Evolutionary conservation across 2,329 filamentous ascomycete species (phyloP).

Genomic region (Byssoonygena ceratinophila): DNA sequence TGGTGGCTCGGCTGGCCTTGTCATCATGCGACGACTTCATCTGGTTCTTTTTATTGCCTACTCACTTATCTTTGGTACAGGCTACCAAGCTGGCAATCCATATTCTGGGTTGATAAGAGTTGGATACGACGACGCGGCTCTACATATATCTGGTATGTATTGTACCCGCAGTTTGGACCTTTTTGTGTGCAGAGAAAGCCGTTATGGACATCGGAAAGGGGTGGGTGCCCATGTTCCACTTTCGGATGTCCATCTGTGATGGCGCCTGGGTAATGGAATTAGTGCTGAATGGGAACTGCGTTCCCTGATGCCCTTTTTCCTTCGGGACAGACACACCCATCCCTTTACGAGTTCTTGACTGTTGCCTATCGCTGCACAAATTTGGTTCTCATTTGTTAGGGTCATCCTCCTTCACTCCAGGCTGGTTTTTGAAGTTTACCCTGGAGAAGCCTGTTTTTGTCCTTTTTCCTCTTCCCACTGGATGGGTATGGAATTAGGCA

Average conservation of each 20-base stretch:
- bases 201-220: slow-evolving; percentile 8
- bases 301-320: background rate
- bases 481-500: slow-evolving; percentile 18
- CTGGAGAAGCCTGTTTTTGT: slow-evolving; percentile 27
- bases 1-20: slow-evolving; percentile 18
- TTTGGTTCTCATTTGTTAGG: slow-evolving; percentile 31
- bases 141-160: slow-evolving; percentile 31
- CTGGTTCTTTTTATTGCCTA: slow-evolving; percentile 26
- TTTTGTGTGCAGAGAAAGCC: background rate
- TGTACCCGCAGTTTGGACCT: slow-evolving; percentile 17
- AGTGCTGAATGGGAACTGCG: slow-evolving; percentile 10
- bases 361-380: background rate
- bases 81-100: slow-evolving; percentile 30
- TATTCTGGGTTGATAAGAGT: slow-evolving; percentile 15
- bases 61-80: slow-evolving; percentile 26
- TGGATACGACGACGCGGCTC: slow-evolving; percentile 16
- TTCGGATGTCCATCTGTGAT: slow-evolving; percentile 5
- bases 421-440: slow-evolving; percentile 31
- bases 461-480: slow-evolving; percentile 21
- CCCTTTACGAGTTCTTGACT: background rate
- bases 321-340: background rate
- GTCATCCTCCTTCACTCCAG: slow-evolving; percentile 46
- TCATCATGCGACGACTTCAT: slow-evolving; percentile 14
- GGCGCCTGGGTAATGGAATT: slow-evolving; percentile 10
- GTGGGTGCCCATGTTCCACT: slow-evolving; percentile 2